Evolutionary conservation across 139 green algal species (phyloP).

Genomic region (Pleodorina starrii): DNA sequence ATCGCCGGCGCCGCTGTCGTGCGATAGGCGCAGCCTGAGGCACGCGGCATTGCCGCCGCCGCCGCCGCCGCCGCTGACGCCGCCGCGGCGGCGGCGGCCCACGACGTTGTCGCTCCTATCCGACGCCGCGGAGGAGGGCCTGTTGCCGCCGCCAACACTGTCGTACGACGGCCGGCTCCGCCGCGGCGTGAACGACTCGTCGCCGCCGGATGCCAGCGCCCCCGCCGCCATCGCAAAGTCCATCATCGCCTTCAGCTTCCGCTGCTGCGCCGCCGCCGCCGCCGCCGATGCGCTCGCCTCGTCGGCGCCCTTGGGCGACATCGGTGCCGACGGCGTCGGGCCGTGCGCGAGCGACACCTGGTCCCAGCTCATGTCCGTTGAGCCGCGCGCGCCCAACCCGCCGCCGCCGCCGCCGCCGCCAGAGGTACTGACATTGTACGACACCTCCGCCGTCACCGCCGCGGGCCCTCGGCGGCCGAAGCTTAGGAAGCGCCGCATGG

Average conservation of each 20-base stretch:
- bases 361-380: background rate
- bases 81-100: too few relatives aligned
- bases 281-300: background rate
- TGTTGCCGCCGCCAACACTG: background rate
- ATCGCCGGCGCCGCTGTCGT: background rate
- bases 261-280: background rate
- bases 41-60: background rate
- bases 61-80: background rate
- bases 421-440: background rate
- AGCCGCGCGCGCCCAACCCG: too few relatives aligned
- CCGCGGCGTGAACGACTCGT: background rate
- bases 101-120: background rate
- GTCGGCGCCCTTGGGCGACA: background rate
- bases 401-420: too few relatives aligned
- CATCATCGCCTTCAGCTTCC: slow-evolving; percentile 14
- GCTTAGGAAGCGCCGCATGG: background rate
- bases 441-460: background rate
- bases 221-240: slow-evolving; percentile 31
- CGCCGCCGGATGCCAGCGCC: background rate
- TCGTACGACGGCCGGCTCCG: background rate
- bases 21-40: background rate
- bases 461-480: background rate
- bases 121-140: background rate
- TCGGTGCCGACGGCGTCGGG: background rate
- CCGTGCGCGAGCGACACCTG: too few relatives aligned